phyloP scores from a whole-genome alignment of 2,329 filamentous ascomycete species.

The Botrytis pseudocinerea region DNA sequence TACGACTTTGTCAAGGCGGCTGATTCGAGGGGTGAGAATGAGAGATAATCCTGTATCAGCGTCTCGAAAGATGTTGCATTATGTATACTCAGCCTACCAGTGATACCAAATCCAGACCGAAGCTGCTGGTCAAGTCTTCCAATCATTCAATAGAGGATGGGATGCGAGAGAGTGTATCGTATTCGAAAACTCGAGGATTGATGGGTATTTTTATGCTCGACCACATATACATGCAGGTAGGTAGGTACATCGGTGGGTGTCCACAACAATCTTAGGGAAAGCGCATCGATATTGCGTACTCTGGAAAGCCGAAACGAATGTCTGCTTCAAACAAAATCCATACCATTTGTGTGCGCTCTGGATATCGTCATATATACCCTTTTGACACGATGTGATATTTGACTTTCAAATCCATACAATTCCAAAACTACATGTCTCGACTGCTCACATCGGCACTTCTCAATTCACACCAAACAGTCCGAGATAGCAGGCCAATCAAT shows the following conservation, averaged over 20 bases:
- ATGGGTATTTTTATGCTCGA: not conserved
- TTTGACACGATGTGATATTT: not conserved
- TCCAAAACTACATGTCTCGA: not conserved
- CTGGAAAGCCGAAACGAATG: not conserved
- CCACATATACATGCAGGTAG: not conserved
- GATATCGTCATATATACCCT: not conserved
- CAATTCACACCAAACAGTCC: not conserved
- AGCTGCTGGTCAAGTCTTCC: not conserved
- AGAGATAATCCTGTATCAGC: not conserved
- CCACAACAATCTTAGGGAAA: not conserved
- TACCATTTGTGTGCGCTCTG: not conserved
- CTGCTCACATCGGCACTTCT: not conserved
- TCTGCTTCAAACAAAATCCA: not conserved
- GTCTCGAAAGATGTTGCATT: not conserved
- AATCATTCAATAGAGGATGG: not conserved
- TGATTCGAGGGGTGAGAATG: not conserved
- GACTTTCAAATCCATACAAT: not conserved
- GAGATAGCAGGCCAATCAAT: not conserved
- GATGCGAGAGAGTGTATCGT: not conserved
- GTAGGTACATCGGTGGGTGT: not conserved
- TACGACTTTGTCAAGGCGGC: not conserved
- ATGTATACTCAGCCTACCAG: constrained; percentile 3
- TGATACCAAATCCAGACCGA: not conserved
- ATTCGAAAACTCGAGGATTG: not conserved
- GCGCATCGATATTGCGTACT: not conserved